Evolutionary conservation across 208 protist species (phyloP), one percentile per base, ranked within the genome.

Genomic region (Trypanosoma conorhini): DNA sequence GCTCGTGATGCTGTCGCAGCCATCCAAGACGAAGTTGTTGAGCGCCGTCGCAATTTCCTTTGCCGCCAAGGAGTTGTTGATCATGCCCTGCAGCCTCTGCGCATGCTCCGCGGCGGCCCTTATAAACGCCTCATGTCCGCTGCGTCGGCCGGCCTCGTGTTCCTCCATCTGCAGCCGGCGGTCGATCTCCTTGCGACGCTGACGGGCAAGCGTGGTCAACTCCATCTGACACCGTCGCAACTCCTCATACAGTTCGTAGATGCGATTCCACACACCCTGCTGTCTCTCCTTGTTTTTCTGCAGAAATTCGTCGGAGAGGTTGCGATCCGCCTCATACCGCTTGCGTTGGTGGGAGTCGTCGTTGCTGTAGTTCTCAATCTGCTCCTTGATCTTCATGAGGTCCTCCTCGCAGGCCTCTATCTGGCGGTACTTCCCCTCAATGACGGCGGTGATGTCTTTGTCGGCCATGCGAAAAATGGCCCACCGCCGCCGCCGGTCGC

Each of bases 261-360:
- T 77, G 50, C 85, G 84, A 71, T 97, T 95, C 90, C 89, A 95
- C 77, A 94, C 83, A 56, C 86, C 67, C 62, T 94, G 87, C 80
- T 97, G 92, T 70, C 95, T 89, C 70, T 95, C 88, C 72, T 93
- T 93, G 79, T 96, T 96, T 69, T 97, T 82, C 67, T 86, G 77
- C 24, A 97, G 62, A 58, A 91, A 97, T 42, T 77, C 42, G 68
- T 96, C 90, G 0, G 82, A 91, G 55, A 92, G 82, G 30, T 63
- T 52, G 60, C 84, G 81, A 70, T 96, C 90, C 26, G 77, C 52
- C 42, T 95, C 87, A 62, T 95, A 97, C 31, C 92, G 86, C 68
- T 85, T 88, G 26, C 88, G 88, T 74, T 96, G 92, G 66, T 87
- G 66, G 0, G 54, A 64, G 67, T 97, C 92, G 69, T 95, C 92